phyloP scores from a whole-genome alignment of 352 stramenopile genomes.

The Phytophthora pseudosyringae region DNA sequence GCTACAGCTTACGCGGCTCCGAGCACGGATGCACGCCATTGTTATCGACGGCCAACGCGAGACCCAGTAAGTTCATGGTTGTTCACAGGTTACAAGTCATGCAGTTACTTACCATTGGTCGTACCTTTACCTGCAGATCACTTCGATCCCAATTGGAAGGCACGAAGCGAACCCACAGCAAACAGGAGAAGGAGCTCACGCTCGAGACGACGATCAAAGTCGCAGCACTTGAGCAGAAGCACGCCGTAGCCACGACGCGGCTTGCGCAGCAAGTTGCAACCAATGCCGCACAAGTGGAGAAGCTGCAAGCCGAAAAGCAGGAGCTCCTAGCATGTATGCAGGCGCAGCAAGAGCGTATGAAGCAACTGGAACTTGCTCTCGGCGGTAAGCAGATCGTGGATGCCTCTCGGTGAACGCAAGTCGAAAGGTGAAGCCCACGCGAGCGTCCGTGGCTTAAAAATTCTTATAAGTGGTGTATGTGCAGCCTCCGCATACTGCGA shows the following conservation, averaged over 20 bases:
- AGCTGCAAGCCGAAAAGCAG: constrained; percentile 57
- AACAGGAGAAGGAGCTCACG: constrained; percentile 56
- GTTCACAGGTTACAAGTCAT: background rate
- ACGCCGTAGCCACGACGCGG: constrained; percentile 47
- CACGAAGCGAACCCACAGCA: constrained; percentile 38
- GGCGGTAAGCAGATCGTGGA: constrained; percentile 50
- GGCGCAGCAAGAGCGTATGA: constrained; percentile 50
- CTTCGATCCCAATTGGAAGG: constrained; percentile 55
- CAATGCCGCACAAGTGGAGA: constrained; percentile 38
- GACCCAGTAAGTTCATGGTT: constrained; percentile 39
- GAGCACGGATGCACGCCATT: constrained; percentile 61
- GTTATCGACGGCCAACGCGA: constrained; percentile 55
- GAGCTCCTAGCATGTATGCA: constrained; percentile 47
- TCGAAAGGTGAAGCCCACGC: constrained; percentile 23
- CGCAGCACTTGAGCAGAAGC: constrained; percentile 55
- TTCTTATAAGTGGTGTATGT: constrained; percentile 30
- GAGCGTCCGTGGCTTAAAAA: constrained; percentile 18
- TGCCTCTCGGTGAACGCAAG: constrained; percentile 39
- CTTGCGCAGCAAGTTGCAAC: constrained; percentile 45
- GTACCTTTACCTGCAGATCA: constrained; percentile 29
- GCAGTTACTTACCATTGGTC: constrained; percentile 22
- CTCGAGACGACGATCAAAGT: constrained; percentile 56
- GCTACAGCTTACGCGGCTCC: constrained; percentile 52
- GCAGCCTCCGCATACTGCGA: constrained; percentile 33
- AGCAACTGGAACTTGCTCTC: constrained; percentile 62